Evolutionary conservation across 176 grass and related monocot genomes (phyloP).

Genomic region (Carex littledalei): DNA sequence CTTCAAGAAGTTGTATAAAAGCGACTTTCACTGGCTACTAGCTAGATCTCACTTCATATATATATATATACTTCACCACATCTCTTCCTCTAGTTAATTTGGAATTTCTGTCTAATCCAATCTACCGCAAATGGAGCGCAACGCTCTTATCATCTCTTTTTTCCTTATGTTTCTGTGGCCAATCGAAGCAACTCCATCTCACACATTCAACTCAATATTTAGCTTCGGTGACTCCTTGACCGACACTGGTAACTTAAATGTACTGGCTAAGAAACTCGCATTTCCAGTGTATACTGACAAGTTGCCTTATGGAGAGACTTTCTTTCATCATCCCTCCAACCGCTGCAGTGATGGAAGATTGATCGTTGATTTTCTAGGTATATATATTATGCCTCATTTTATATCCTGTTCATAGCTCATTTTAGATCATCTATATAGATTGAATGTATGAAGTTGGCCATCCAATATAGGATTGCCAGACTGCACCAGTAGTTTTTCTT

Average conservation of each 20-base stretch:
- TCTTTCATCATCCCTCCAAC: constrained; percentile 55
- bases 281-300: constrained; percentile 41
- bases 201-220: constrained; percentile 54
- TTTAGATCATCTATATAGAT: neutral
- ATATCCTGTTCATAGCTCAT: neutral
- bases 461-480: neutral
- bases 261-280: constrained; percentile 14
- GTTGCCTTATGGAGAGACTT: constrained; percentile 58
- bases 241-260: constrained; percentile 64
- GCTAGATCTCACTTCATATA: neutral
- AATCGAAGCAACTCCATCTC: neutral
- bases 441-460: neutral
- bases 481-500: neutral
- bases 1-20: neutral
- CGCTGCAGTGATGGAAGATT: constrained; percentile 71
- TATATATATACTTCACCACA: too few relatives aligned
- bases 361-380: constrained; percentile 63
- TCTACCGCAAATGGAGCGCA: neutral
- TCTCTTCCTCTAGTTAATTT: neutral
- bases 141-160: neutral
- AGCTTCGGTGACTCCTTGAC: constrained; percentile 77
- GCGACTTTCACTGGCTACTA: neutral
- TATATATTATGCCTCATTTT: neutral
- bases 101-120: neutral
- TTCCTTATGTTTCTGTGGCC: neutral